These are phyloP conservation scores for Tephrocybe rancida DNA, from an alignment of 768 basidiomycete genomes.

Conservation along the genomic window DNA sequence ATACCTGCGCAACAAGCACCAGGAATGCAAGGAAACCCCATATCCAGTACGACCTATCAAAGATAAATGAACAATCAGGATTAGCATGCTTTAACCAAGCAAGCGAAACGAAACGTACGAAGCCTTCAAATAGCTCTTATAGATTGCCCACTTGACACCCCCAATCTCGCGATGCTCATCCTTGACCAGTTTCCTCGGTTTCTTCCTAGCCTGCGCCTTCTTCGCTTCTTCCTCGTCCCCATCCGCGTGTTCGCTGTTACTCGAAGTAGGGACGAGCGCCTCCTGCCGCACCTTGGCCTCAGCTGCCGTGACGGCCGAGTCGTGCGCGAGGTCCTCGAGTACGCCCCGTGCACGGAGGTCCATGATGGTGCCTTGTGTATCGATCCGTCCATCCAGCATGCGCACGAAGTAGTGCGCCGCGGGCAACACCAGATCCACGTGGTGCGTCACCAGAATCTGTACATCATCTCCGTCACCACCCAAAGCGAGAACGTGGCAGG, in stretches of 20 bases:
- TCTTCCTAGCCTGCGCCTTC: constrained; percentile 44
- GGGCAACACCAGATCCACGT: constrained; percentile 80
- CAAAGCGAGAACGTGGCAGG: neutral
- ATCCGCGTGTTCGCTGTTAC: constrained; percentile 26
- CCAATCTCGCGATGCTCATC: constrained; percentile 84
- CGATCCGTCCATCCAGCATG: constrained; percentile 78
- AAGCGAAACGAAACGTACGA: constrained; percentile 48
- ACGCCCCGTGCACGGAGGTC: constrained; percentile 64
- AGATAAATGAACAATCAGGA: neutral
- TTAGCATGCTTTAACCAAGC: too few relatives aligned
- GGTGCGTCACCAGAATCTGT: constrained; percentile 75
- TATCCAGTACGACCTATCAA: constrained; percentile 64
- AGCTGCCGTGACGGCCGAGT: constrained; percentile 28
- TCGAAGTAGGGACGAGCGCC: neutral
- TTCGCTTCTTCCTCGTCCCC: constrained; percentile 26
- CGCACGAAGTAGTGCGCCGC: constrained; percentile 70
- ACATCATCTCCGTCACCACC: neutral
- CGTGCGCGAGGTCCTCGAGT: constrained; percentile 58
- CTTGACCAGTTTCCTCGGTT: constrained; percentile 73
- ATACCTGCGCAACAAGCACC: constrained; percentile 51
- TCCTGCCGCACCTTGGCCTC: constrained; percentile 46
- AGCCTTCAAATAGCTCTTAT: constrained; percentile 69
- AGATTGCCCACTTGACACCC: constrained; percentile 78
- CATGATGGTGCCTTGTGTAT: constrained; percentile 65
- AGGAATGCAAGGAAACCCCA: constrained; percentile 57